Evolutionary conservation across 1,284 basidiomycete species (phyloP).

Genomic region (Trichosporon coremiiforme): DNA sequence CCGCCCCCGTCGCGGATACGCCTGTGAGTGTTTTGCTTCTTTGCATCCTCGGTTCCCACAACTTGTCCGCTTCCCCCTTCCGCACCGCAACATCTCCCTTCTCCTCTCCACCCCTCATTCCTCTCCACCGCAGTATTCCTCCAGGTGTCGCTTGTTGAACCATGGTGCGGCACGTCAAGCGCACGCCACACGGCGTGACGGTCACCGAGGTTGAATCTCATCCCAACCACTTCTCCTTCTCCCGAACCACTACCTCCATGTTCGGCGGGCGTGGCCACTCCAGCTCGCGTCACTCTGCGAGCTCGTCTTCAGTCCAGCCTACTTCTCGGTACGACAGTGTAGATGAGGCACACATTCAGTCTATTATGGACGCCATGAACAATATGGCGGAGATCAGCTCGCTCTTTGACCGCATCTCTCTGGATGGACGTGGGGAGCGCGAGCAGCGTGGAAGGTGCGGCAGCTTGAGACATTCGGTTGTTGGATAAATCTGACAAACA

Average conservation of each 20-base stretch:
- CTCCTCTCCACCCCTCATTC: not conserved
- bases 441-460: not conserved
- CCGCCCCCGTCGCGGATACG: not conserved
- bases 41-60: not conserved
- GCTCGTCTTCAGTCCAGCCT: not conserved
- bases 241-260: not conserved
- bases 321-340: not conserved
- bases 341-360: not conserved
- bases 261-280: not conserved
- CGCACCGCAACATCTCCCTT: not conserved
- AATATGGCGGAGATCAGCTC: not conserved
- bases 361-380: not conserved
- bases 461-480: too few species aligned
- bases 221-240: not conserved
- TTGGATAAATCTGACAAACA: constrained; percentile 12
- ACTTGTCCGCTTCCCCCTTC: not conserved
- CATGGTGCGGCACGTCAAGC: constrained; percentile 1
- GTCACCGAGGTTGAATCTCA: not conserved
- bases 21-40: constrained; percentile 2
- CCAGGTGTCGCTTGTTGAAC: not conserved
- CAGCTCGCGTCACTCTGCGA: not conserved
- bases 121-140: not conserved
- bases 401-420: not conserved
- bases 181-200: not conserved
- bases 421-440: not conserved